Base-by-base conservation (phyloP, 2,329 filamentous ascomycete species). In the Aspergillus japonicus region DNA sequence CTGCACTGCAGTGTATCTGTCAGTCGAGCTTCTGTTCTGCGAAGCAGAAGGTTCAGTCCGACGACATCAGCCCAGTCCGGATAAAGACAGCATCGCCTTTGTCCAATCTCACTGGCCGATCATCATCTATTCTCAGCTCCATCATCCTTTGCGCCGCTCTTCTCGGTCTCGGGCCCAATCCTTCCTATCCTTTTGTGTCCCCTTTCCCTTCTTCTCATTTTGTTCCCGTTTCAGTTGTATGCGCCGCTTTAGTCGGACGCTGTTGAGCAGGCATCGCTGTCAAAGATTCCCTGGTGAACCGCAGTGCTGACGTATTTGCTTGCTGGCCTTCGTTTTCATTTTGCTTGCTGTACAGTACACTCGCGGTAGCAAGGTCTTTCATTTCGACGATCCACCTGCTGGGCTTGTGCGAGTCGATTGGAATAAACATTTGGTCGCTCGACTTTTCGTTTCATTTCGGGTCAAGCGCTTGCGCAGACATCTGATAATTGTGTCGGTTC, bases 201-300 rank as follows among this genome's bases (percentile, higher is more conserved):
- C 49, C 59, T 50, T 62, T 59, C 57, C 48, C 58, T 64, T 64
- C 68, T 59, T 62, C 62, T 62, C 57, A 57, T 56, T 50, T 60
- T 60, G 57, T 29, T 61, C 64, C 63, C 60, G 59, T 69, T 61
- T 65, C 66, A 64, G 67, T 68, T 70, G 62, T 64, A 70, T 66
- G 70, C 69, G 69, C 71, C 72, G 72, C 71, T 60, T 66, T 62
- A 68, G 71, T 66, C 67, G 72, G 72, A 73, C 67, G 69, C 69
- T 70, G 72, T 16, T 72, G 72, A 75, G 71, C 73, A 71, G 71
- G 70, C 65, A 62, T 61, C 55, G 24, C 56, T 61, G 54, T 47
- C 39, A 44, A 52, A 62, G 51, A 61, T 62, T 61, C 33, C 49
- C 44, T 64, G 65, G 61, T 65, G 53, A 55, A 47, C 19, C 42